Conservation (phyloP, 768 basidiomycete genomes). For the Amanita muscaria region DNA sequence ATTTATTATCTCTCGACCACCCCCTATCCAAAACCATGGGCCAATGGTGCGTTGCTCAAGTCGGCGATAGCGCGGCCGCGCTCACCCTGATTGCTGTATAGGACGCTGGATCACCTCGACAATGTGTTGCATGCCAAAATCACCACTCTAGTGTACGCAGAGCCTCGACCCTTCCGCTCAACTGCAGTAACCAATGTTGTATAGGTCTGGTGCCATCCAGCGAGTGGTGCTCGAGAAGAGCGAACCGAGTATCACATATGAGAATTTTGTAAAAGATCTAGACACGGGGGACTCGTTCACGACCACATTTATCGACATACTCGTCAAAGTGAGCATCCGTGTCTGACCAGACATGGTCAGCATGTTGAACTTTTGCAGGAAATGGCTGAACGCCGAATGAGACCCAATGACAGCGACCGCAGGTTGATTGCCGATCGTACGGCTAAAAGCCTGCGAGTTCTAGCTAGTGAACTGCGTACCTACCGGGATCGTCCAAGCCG, state of each 20-base stretch:
- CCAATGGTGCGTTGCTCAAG: slow-evolving; percentile 12
- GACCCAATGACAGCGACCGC: slow-evolving; percentile 44
- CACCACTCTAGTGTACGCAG: slow-evolving; percentile 65
- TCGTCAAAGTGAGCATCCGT: slow-evolving; percentile 56
- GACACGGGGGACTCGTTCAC: slow-evolving; percentile 79
- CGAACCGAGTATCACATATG: slow-evolving; percentile 61
- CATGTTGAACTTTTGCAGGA: slow-evolving; percentile 37
- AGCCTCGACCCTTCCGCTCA: background rate
- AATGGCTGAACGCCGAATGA: slow-evolving; percentile 61
- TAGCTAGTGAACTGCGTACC: slow-evolving; percentile 44
- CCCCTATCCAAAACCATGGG: slow-evolving; percentile 38
- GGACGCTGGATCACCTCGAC: slow-evolving; percentile 68
- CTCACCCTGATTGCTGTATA: slow-evolving; percentile 21
- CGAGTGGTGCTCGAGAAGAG: slow-evolving; percentile 56
- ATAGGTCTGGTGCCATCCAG: slow-evolving; percentile 64
- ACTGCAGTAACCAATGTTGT: slow-evolving; percentile 4
- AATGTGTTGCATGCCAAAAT: slow-evolving; percentile 68
- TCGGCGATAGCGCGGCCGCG: slow-evolving; percentile 8
- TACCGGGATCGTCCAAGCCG: slow-evolving; percentile 37
- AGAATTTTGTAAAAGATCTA: slow-evolving; percentile 67
- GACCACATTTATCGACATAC: slow-evolving; percentile 60
- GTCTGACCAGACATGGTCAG: slow-evolving; percentile 1
- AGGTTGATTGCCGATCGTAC: slow-evolving; percentile 62
- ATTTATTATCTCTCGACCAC: slow-evolving; percentile 18
- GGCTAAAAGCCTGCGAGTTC: slow-evolving; percentile 47